Evolutionary conservation across 805 yeast genomes (phyloP), one percentile per base, ranked within the genome.

Genomic region (Candida awuae): DNA sequence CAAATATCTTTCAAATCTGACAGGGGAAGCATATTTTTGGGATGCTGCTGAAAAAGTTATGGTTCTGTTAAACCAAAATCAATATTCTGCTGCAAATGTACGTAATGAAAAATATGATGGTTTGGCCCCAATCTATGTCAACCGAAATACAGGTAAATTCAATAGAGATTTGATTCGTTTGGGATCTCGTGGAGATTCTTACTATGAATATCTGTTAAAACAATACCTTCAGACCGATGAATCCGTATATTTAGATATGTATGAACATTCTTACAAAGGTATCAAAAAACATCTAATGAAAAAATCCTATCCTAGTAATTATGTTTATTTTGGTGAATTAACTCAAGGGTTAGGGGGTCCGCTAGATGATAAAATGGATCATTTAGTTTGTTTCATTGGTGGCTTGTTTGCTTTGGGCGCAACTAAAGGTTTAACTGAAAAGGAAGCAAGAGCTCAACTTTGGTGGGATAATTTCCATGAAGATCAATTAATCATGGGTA

Each of bases 131-230:
- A 84, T 86, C 32, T 83, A 67, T 53, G 77, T 88, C 27, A 65
- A 74, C 27, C 92, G 95, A 8, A 80, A 76, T 30, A 71, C 80
- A 0, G 96, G 92, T 5, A 63, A 66, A 44, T 86, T 74, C 57
- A 73, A 66, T 43, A 86, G 86, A 1, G 51, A 55, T 2, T 59
- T 72, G 38, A 84, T 90, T 44, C 71, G 96, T 46, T 63, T 88
- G 40, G 97, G 97, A 0, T 82, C 94, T 1, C 70, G 96, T 49
- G 97, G 95, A 34, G 97, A 87, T 60, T 84, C 95, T 1, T 88
- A 87, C 57, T 87, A 88, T 55, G 96, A 88, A 62, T 86, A 86
- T 56, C 65, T 88, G 32, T 66, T 87, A 47, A 87, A 87, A 58
- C 95, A 86, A 60, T 84, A 81, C 53, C 61, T 88, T 47, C 88